Conservation (phyloP, 345 rosid species). For the Carallia pectinifolia region DNA sequence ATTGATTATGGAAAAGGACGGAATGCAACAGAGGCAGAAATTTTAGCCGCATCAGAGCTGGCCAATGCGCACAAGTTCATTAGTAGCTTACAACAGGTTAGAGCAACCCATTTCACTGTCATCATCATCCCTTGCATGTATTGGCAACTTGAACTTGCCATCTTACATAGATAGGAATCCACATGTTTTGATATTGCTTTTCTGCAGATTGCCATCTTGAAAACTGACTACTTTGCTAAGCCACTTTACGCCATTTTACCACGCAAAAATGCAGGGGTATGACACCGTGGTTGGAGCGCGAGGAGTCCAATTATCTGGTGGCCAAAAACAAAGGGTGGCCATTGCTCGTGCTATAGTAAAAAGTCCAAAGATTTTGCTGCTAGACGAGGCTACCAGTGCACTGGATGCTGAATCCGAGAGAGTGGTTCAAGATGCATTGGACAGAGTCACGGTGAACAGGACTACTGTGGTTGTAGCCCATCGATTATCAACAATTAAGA, state of each 20-base stretch:
- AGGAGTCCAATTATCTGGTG: slow-evolving; percentile 73
- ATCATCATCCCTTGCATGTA: too few relatives aligned
- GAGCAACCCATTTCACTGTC: slow-evolving; percentile 5
- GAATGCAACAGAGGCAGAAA: slow-evolving; percentile 63
- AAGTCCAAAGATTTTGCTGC: slow-evolving; percentile 59
- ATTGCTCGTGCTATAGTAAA: slow-evolving; percentile 78
- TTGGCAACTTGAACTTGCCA: too few relatives aligned
- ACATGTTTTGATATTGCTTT: too few relatives aligned
- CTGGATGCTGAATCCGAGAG: slow-evolving; percentile 75
- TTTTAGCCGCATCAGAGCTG: slow-evolving; percentile 59
- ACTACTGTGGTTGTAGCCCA: slow-evolving; percentile 74
- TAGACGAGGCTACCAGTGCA: slow-evolving; percentile 79
- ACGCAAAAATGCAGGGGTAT: slow-evolving; percentile 48
- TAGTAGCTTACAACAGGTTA: slow-evolving; percentile 72
- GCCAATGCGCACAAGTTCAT: slow-evolving; percentile 89
- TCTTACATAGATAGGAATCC: too few relatives aligned
- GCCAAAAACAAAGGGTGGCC: slow-evolving; percentile 89
- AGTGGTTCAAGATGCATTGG: slow-evolving; percentile 75
- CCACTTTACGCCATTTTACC: background rate
- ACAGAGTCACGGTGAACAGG: slow-evolving; percentile 55
- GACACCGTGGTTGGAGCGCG: slow-evolving; percentile 70
- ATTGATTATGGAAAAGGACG: slow-evolving; percentile 84
- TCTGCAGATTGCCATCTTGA: too few relatives aligned
- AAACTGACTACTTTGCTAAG: background rate
- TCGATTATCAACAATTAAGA: slow-evolving; percentile 61